These are phyloP conservation scores for Pyrus betulifolia DNA, from an alignment of 306 rosid species.

Conservation along the genomic window DNA sequence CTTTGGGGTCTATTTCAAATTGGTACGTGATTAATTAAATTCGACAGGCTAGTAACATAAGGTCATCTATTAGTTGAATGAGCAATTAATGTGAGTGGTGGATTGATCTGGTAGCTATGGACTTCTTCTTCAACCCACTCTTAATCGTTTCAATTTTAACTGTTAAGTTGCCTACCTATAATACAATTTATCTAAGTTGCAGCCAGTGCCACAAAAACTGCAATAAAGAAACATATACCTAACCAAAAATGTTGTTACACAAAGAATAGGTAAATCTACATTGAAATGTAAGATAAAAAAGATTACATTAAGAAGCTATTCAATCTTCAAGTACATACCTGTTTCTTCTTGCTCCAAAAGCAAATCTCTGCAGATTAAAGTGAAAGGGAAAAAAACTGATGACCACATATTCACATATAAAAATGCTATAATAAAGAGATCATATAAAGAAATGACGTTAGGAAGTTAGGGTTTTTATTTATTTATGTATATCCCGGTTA, in stretches of 20 bases:
- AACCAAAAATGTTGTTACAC: not conserved
- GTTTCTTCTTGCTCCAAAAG: conserved; percentile 96
- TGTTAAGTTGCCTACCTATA: not conserved
- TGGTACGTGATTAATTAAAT: too few relatives aligned
- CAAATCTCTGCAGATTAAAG: conserved; percentile 55
- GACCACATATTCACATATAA: not conserved
- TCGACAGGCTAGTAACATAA: too few relatives aligned
- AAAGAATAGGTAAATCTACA: not conserved
- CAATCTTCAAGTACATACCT: conserved; percentile 69
- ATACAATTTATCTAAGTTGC: not conserved
- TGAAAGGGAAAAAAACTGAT: conserved; percentile 4
- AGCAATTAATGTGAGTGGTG: too few relatives aligned
- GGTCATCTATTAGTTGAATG: too few relatives aligned
- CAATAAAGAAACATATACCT: not conserved
- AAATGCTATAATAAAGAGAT: not conserved
- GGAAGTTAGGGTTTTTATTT: not conserved
- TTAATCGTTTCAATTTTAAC: too few relatives aligned
- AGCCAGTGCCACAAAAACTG: too few relatives aligned
- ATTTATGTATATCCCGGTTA: conserved; percentile 46
- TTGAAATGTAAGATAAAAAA: not conserved
- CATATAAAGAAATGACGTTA: not conserved
- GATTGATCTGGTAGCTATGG: too few relatives aligned
- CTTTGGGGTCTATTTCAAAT: too few relatives aligned
- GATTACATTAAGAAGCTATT: not conserved
- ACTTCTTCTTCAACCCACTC: too few relatives aligned